phyloP scores from a whole-genome alignment of 805 yeast genomes.

The Wickerhamomyces bisporus region DNA sequence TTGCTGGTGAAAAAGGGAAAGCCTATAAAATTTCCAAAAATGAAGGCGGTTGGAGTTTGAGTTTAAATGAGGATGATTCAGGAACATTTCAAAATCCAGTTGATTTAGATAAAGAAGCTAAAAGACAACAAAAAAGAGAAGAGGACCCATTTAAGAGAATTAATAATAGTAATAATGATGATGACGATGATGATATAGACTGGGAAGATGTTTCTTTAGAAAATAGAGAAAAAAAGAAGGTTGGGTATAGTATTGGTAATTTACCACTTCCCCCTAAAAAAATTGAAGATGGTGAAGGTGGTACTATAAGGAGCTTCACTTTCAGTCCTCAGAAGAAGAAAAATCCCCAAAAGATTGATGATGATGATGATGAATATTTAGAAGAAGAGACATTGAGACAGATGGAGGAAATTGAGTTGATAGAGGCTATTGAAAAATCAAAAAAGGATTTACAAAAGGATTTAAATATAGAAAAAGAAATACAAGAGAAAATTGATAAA shows the following conservation, averaged over 20 bases:
- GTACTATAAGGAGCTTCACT: slow-evolving; percentile 15
- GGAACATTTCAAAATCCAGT: slow-evolving; percentile 43
- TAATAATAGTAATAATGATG: slow-evolving; percentile 18
- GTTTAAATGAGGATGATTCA: slow-evolving; percentile 45
- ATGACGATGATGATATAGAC: slow-evolving; percentile 41
- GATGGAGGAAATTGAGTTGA: slow-evolving; percentile 30
- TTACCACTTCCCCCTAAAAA: slow-evolving; percentile 31
- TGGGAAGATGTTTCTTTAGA: slow-evolving; percentile 66
- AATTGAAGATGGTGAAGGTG: slow-evolving; percentile 10
- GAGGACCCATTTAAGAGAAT: slow-evolving; percentile 6
- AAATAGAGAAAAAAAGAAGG: slow-evolving; percentile 18
- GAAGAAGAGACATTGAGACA: slow-evolving; percentile 22
- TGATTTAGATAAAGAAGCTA: slow-evolving; percentile 30
- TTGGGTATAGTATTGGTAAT: slow-evolving; percentile 38
- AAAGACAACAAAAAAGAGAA: slow-evolving; percentile 18
- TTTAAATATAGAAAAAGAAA: slow-evolving; percentile 25
- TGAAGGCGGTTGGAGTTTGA: slow-evolving; percentile 80
- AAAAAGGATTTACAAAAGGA: slow-evolving; percentile 44
- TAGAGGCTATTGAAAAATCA: slow-evolving; percentile 40
- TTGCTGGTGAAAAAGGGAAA: slow-evolving; percentile 79
- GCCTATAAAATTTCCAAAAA: slow-evolving; percentile 71
- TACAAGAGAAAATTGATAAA: slow-evolving; percentile 1
- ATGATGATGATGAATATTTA: slow-evolving; percentile 13
- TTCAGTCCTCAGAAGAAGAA: slow-evolving; percentile 16
- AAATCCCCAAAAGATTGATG: slow-evolving; percentile 9